phyloP scores from a whole-genome alignment of 2,329 filamentous ascomycete genomes.

The Simplicillium aogashimaense region DNA sequence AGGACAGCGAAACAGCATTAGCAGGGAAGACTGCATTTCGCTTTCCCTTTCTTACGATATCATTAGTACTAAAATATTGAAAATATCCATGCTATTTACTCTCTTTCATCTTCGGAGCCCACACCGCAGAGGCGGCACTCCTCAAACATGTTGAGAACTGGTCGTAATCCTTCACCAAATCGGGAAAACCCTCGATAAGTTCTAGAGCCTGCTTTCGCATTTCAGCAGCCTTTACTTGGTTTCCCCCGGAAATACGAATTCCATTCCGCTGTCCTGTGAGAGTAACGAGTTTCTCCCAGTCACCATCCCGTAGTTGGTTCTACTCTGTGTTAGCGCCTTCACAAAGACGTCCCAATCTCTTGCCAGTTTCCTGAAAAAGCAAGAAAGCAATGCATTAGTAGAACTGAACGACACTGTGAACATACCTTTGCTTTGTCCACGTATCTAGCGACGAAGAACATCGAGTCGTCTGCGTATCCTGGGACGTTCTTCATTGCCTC shows the following conservation, averaged over 20 bases:
- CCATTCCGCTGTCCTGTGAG: constrained; percentile 8
- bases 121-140: neutral
- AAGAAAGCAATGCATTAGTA: neutral
- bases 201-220: constrained; percentile 12
- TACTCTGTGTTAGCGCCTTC: too few relatives aligned
- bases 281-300: constrained; percentile 14
- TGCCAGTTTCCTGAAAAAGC: neutral
- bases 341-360: neutral
- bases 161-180: constrained; percentile 17
- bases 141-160: constrained; percentile 8
- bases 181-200: constrained; percentile 15
- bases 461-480: constrained; percentile 18
- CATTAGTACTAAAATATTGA: neutral
- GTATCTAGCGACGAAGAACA: constrained; percentile 19
- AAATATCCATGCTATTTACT: neutral
- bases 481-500: constrained; percentile 15
- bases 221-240: constrained; percentile 9
- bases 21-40: too few relatives aligned
- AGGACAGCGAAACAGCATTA: too few relatives aligned
- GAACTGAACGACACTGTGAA: neutral
- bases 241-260: constrained; percentile 8
- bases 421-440: constrained; percentile 13
- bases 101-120: constrained; percentile 2
- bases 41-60: too few relatives aligned
- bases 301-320: constrained; percentile 14